Evolutionary conservation across 805 yeast genomes (phyloP).

Genomic region (Monosporozyma yasuniensis): DNA sequence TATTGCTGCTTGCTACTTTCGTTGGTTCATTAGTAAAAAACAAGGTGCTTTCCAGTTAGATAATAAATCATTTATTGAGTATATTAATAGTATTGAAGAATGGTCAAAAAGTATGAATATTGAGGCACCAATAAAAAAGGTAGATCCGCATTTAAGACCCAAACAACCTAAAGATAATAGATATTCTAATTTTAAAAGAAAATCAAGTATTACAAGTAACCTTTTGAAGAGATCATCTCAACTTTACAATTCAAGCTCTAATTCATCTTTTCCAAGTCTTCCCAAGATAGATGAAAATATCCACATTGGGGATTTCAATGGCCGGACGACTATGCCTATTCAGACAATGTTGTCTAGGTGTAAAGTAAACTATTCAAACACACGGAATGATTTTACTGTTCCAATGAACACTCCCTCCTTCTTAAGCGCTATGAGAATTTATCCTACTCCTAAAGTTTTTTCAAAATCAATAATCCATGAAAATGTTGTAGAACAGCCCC

Average conservation of each 20-base stretch:
- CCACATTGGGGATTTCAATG: slow-evolving; percentile 7
- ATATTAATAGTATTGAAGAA: slow-evolving; percentile 63
- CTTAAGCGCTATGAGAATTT: background rate
- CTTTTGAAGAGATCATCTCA: slow-evolving; percentile 1
- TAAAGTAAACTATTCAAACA: background rate
- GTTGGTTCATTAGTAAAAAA: slow-evolving; percentile 66
- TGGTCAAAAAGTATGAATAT: slow-evolving; percentile 68
- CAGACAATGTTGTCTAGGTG: slow-evolving; percentile 28
- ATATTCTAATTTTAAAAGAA: slow-evolving; percentile 21
- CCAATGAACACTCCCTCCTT: background rate
- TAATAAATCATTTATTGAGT: slow-evolving; percentile 49
- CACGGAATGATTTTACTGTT: background rate
- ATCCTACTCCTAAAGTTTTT: background rate
- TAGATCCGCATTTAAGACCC: slow-evolving; percentile 46
- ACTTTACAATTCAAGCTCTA: background rate
- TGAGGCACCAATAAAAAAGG: slow-evolving; percentile 43
- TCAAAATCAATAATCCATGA: slow-evolving; percentile 47
- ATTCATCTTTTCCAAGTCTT: background rate
- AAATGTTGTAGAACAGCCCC: slow-evolving; percentile 85
- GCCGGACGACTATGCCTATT: slow-evolving; percentile 52
- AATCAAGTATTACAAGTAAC: background rate
- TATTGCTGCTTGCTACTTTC: slow-evolving; percentile 77
- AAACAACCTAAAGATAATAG: slow-evolving; percentile 26
- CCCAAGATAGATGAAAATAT: background rate
- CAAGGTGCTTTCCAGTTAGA: slow-evolving; percentile 72